Evolutionary conservation across 2,329 filamentous ascomycete species (phyloP).

Genomic region (Sordariomycetes sp.): DNA sequence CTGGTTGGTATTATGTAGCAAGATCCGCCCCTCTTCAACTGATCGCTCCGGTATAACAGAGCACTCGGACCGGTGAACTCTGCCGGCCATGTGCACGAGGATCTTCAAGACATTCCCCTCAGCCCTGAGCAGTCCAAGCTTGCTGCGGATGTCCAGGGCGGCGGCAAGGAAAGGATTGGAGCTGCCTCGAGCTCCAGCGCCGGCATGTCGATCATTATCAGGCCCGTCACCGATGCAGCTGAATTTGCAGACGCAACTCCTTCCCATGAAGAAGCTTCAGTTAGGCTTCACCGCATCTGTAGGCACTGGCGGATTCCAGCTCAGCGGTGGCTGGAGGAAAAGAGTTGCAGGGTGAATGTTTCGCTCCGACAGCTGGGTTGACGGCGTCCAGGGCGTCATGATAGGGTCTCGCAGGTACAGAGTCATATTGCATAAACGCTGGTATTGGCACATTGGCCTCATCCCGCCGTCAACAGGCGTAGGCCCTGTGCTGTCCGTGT

Average conservation of each 20-base stretch:
- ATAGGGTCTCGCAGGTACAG: no score
- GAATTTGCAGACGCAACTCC: slow-evolving; percentile 45
- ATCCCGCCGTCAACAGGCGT: no score
- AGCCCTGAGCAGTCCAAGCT: slow-evolving; percentile 37
- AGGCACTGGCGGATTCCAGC: slow-evolving; percentile 39
- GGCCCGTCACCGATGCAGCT: slow-evolving; percentile 37
- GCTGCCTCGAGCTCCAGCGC: slow-evolving; percentile 31
- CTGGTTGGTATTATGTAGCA: slow-evolving; percentile 34
- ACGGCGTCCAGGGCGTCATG: slow-evolving; percentile 16
- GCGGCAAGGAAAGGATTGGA: slow-evolving; percentile 34
- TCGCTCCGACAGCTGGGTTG: slow-evolving; percentile 20
- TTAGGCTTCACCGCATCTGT: slow-evolving; percentile 42
- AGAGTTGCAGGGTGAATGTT: slow-evolving; percentile 30
- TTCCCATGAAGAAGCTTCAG: slow-evolving; percentile 44
- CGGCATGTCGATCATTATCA: slow-evolving; percentile 38
- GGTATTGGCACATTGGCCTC: no score
- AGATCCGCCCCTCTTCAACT: slow-evolving; percentile 30
- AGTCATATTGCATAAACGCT: no score
- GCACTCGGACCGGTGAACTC: slow-evolving; percentile 37
- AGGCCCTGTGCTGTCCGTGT: no score
- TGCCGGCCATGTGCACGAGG: slow-evolving; percentile 22
- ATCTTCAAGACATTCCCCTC: slow-evolving; percentile 34
- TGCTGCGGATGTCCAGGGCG: slow-evolving; percentile 34
- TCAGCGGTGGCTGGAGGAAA: slow-evolving; percentile 52
- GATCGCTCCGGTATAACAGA: slow-evolving; percentile 40